A percentile compares a stretch with the other conserved stretches of the same genome.
phyloP scores from a whole-genome alignment of 495 filamentous ascomycete species.

The Achaetomiella virescens region DNA sequence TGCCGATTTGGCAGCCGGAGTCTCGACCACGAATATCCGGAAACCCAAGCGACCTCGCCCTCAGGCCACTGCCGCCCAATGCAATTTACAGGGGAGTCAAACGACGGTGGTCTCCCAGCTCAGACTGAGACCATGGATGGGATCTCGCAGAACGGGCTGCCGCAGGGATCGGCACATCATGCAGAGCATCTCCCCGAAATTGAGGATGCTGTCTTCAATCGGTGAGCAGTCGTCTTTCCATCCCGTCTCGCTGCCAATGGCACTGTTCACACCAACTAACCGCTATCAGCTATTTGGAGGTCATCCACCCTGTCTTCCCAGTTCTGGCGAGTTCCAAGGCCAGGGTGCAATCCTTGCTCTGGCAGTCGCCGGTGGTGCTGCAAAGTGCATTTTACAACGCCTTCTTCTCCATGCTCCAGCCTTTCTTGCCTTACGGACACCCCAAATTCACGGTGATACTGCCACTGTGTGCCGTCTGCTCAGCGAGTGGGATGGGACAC shows the following conservation, averaged over 20 bases:
- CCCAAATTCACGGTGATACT: constrained; percentile 32
- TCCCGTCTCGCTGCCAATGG: background rate
- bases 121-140: constrained; percentile 23
- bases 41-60: constrained; percentile 29
- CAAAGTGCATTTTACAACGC: constrained; percentile 69
- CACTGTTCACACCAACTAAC: background rate
- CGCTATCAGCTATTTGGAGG: constrained; percentile 56
- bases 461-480: constrained; percentile 46
- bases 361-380: constrained; percentile 52
- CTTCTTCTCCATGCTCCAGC: constrained; percentile 55
- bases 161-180: constrained; percentile 26
- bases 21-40: constrained; percentile 29
- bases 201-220: constrained; percentile 40
- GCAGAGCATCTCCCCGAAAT: constrained; percentile 31
- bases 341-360: constrained; percentile 54
- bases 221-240: constrained; percentile 31
- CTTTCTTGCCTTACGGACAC: constrained; percentile 44
- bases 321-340: constrained; percentile 63
- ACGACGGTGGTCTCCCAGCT: constrained; percentile 19
- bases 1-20: constrained; percentile 32
- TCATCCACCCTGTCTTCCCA: constrained; percentile 69
- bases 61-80: constrained; percentile 30
- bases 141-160: constrained; percentile 13
- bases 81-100: constrained; percentile 17
- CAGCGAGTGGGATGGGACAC: constrained; percentile 48